Evolutionary conservation across 2,329 filamentous ascomycete genomes (phyloP).

Genomic region (Aspergillus persii): DNA sequence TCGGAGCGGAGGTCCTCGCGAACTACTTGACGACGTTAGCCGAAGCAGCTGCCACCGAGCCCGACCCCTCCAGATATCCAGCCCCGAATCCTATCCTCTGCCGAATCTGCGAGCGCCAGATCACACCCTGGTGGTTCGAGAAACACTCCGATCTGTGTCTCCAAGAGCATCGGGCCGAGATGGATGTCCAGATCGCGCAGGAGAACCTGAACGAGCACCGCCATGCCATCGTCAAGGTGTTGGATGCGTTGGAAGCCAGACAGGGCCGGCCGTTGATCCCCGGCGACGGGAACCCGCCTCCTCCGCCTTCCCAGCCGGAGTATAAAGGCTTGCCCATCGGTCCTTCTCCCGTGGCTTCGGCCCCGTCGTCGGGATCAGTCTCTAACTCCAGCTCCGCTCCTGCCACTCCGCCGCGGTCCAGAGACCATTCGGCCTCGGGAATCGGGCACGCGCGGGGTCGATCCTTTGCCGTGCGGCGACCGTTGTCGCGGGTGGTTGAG

Average conservation of each 20-base stretch:
- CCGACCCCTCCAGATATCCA: conserved; percentile 69
- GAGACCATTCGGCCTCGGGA: conserved; percentile 64
- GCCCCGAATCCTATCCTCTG: conserved; percentile 85
- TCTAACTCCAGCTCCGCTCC: conserved; percentile 70
- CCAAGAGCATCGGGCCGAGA: conserved; percentile 93
- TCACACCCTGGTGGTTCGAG: conserved; percentile 99
- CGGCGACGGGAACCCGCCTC: conserved; percentile 47
- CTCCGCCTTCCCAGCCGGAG: conserved; percentile 64
- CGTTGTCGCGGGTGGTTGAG: conserved; percentile 90
- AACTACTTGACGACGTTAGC: conserved; percentile 88
- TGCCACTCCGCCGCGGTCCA: conserved; percentile 63
- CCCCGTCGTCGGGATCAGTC: conserved; percentile 68
- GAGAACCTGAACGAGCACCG: conserved; percentile 90
- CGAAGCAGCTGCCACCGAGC: conserved; percentile 74
- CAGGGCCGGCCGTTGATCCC: conserved; percentile 42
- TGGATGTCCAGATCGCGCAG: conserved; percentile 96
- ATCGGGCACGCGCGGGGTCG: conserved; percentile 77
- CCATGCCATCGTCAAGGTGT: conserved; percentile 88
- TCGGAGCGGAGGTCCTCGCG: conserved; percentile 90
- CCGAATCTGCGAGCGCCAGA: conserved; percentile 95
- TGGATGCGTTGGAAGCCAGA: conserved; percentile 80
- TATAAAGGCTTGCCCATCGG: conserved; percentile 89
- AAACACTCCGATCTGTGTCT: conserved; percentile 96
- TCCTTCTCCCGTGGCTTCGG: conserved; percentile 63
- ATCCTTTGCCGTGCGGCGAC: conserved; percentile 87